These are phyloP conservation scores for Cyanidium caldarium DNA, from an alignment of 23 red algal genomes.

Conservation along the genomic window DNA sequence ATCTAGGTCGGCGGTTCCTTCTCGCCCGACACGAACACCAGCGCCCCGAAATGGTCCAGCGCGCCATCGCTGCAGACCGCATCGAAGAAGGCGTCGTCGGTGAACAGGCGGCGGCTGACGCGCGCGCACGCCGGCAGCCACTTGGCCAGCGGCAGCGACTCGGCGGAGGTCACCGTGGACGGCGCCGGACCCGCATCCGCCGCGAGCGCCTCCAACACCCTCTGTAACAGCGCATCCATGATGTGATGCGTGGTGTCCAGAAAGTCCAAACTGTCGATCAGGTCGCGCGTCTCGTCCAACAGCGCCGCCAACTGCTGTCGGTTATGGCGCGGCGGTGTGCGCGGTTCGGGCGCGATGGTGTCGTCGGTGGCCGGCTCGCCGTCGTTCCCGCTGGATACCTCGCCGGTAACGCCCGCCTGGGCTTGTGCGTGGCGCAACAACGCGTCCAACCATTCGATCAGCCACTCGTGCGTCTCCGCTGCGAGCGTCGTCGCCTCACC, in stretches of 20 bases:
- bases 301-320: neutral
- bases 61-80: neutral
- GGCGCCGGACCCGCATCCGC: neutral
- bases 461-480: too few species aligned
- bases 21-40: slow-evolving; percentile 6
- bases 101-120: neutral
- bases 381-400: too few species aligned
- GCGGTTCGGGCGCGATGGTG: too few species aligned
- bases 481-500: too few species aligned
- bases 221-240: neutral
- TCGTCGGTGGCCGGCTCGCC: too few species aligned
- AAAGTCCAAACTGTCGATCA: slow-evolving; percentile 2
- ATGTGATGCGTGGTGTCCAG: neutral
- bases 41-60: neutral
- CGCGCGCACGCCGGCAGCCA: neutral
- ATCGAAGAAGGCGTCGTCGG: neutral
- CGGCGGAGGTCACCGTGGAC: too few species aligned
- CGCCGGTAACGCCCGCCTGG: too few species aligned
- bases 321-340: neutral
- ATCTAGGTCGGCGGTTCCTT: too few species aligned
- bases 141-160: neutral
- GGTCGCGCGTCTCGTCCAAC: slow-evolving; percentile 1
- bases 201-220: neutral
- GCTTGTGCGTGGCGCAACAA: too few species aligned
- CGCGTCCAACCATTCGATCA: too few species aligned